phyloP scores from a whole-genome alignment of 169 alveolate species.

The Eimeria praecox region DNA sequence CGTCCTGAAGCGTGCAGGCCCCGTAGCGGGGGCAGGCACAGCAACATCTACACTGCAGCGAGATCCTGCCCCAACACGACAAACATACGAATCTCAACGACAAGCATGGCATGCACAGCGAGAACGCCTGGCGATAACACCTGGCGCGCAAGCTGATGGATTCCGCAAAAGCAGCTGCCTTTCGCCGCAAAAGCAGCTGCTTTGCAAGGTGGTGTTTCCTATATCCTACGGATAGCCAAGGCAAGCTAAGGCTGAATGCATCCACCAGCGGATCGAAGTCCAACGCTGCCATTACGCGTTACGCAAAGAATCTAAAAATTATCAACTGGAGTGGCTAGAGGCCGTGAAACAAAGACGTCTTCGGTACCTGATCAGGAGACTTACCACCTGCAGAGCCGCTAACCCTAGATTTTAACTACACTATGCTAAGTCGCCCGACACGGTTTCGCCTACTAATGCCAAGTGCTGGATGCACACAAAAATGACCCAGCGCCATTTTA shows the following conservation, averaged over 20 bases:
- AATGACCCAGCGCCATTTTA: not conserved
- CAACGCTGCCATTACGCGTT: no score
- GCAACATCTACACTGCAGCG: not conserved
- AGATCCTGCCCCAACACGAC: not conserved
- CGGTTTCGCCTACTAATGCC: not conserved
- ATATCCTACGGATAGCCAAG: not conserved
- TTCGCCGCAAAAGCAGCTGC: no score
- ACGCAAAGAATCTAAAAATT: not conserved
- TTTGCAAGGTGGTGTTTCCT: not conserved
- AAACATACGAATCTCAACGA: not conserved
- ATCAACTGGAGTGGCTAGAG: not conserved
- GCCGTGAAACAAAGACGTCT: not conserved
- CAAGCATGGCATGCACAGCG: not conserved
- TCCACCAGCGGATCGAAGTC: not conserved
- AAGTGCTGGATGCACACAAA: not conserved
- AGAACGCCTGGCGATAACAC: no score
- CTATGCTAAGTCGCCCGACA: not conserved
- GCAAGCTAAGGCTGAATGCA: not conserved
- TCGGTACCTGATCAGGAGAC: not conserved
- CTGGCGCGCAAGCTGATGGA: not conserved
- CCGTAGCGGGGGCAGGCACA: not conserved
- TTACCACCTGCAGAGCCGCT: not conserved
- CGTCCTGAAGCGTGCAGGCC: not conserved
- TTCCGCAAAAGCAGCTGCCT: not conserved
- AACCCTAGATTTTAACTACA: not conserved